These are phyloP conservation scores for Phlyctochytrium arcticum DNA, from an alignment of 192 early-diverging fungal genomes.

Conservation along the genomic window DNA sequence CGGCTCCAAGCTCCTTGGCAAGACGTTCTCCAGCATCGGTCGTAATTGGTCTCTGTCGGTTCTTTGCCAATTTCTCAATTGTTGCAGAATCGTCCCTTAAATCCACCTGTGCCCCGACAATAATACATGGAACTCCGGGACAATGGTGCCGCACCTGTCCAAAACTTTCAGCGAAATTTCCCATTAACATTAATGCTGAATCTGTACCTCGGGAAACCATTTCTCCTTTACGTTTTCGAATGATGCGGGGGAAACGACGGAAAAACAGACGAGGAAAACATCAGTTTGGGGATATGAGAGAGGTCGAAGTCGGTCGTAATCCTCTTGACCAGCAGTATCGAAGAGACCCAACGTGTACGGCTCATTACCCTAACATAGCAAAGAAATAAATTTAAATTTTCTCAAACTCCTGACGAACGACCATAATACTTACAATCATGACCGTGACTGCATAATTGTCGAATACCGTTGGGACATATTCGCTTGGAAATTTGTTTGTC, in stretches of 20 bases:
- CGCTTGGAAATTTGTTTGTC: slow-evolving; percentile 93
- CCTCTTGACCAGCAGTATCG: slow-evolving; percentile 96
- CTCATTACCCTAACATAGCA: slow-evolving; percentile 66
- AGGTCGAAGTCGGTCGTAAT: slow-evolving; percentile 90
- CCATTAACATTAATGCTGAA: neutral
- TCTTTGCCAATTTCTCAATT: slow-evolving; percentile 73
- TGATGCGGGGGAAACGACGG: slow-evolving; percentile 83
- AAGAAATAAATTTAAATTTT: neutral
- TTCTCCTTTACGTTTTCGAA: slow-evolving; percentile 96
- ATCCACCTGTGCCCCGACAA: slow-evolving; percentile 93
- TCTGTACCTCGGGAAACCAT: slow-evolving; percentile 86
- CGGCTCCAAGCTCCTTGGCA: slow-evolving; percentile 75
- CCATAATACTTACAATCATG: slow-evolving; percentile 74
- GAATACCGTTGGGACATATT: slow-evolving; percentile 98
- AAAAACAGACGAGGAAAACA: slow-evolving; percentile 93
- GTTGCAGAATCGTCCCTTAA: slow-evolving; percentile 77
- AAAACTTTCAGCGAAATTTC: neutral
- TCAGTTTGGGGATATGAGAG: slow-evolving; percentile 94
- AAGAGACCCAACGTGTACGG: slow-evolving; percentile 93
- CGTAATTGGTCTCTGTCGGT: slow-evolving; percentile 79
- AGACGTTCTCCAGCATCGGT: slow-evolving; percentile 77
- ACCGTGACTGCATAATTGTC: slow-evolving; percentile 99
- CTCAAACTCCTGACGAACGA: neutral
- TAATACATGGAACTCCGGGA: slow-evolving; percentile 89
- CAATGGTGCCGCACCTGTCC: slow-evolving; percentile 79